These are phyloP conservation scores for Anthracocystis walkeri DNA, from an alignment of 1,284 basidiomycete genomes.

Conservation along the genomic window DNA sequence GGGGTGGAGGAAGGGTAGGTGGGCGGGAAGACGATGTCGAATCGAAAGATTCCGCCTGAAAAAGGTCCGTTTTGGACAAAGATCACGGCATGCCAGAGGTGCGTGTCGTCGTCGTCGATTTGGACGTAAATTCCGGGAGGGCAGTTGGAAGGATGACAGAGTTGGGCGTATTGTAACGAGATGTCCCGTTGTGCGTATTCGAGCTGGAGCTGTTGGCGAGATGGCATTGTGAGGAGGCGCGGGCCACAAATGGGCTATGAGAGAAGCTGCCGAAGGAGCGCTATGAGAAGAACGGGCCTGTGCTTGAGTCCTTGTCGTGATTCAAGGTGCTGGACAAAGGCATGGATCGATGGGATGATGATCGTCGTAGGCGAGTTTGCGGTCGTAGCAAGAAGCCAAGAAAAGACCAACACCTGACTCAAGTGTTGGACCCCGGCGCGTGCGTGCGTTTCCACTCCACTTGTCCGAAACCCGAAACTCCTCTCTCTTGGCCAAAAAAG, in stretches of 20 bases:
- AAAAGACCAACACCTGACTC: neutral
- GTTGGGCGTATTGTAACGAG: slow-evolving; percentile 50
- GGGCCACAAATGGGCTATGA: neutral
- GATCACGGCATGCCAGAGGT: slow-evolving; percentile 53
- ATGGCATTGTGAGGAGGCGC: slow-evolving; percentile 19
- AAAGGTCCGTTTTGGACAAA: slow-evolving; percentile 54
- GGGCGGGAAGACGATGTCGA: slow-evolving; percentile 55
- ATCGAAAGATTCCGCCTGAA: slow-evolving; percentile 56
- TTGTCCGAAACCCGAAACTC: slow-evolving; percentile 23
- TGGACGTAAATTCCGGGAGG: slow-evolving; percentile 51
- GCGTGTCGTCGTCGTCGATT: slow-evolving; percentile 49
- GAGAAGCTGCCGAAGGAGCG: neutral
- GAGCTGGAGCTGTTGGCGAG: slow-evolving; percentile 31
- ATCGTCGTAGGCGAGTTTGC: too few species aligned
- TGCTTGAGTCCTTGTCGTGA: neutral
- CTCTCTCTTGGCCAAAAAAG: neutral
- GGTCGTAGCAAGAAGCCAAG: neutral
- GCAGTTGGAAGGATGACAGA: slow-evolving; percentile 43
- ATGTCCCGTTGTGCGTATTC: slow-evolving; percentile 52
- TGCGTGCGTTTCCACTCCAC: slow-evolving; percentile 24
- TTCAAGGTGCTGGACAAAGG: too few species aligned
- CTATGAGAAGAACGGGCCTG: neutral
- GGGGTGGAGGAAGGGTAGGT: slow-evolving; percentile 44
- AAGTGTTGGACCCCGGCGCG: slow-evolving; percentile 4
- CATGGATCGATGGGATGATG: neutral